Evolutionary conservation across 2,329 filamentous ascomycete genomes (phyloP).

Genomic region (Fusarium aywerte): DNA sequence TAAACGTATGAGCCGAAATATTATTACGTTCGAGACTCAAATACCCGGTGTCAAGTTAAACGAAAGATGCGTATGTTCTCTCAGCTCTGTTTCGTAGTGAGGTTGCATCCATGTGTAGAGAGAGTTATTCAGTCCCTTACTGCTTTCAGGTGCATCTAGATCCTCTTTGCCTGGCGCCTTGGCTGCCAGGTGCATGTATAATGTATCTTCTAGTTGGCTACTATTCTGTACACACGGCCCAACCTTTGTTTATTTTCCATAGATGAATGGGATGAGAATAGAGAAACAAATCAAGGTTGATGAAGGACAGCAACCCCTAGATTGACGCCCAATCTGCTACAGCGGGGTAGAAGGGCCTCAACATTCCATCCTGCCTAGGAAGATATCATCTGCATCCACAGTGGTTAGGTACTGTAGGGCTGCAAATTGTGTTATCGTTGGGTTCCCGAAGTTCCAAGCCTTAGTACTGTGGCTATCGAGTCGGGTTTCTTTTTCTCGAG

Average conservation of each 20-base stretch:
- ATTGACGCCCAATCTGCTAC: conserved; percentile 18
- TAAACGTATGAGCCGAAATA: background rate
- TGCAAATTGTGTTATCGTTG: conserved; percentile 2
- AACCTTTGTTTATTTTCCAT: background rate
- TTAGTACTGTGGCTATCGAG: too few relatives aligned
- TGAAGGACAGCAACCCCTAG: conserved; percentile 4
- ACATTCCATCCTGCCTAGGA: background rate
- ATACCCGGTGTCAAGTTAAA: conserved; percentile 6
- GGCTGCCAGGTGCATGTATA: conserved; percentile 13
- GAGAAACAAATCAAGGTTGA: conserved; percentile 1
- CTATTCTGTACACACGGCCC: too few relatives aligned
- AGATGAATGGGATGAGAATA: conserved; percentile 5
- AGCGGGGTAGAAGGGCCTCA: conserved; percentile 32
- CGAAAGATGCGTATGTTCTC: background rate
- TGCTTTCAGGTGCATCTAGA: conserved; percentile 28
- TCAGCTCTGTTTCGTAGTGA: conserved; percentile 8
- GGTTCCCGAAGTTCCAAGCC: too few relatives aligned
- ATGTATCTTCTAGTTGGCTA: too few relatives aligned
- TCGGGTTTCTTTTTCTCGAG: background rate
- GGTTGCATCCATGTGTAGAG: conserved; percentile 6
- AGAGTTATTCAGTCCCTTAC: conserved; percentile 2
- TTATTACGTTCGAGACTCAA: background rate
- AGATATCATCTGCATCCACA: background rate
- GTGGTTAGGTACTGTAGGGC: too few relatives aligned
- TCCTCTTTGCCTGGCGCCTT: conserved; percentile 9